phyloP scores from a whole-genome alignment of 768 basidiomycete genomes.

The Termitomyces heimii region DNA sequence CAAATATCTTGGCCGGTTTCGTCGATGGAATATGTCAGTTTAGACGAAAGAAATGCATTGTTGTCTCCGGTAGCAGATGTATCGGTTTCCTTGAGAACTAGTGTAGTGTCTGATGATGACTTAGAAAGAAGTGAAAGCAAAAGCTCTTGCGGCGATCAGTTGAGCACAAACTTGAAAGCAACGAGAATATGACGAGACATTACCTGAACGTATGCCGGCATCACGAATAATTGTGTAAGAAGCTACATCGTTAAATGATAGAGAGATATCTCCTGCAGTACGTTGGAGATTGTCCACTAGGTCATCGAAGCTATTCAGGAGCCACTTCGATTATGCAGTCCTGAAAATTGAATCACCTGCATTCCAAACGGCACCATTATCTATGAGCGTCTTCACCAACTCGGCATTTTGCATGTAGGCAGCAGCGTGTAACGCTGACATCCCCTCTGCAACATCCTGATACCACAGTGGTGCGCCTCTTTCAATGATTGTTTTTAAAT shows the following conservation, averaged over 20 bases:
- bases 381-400: slow-evolving; percentile 63
- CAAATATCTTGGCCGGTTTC: slow-evolving; percentile 80
- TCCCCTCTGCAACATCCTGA: slow-evolving; percentile 75
- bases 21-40: slow-evolving; percentile 64
- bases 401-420: slow-evolving; percentile 62
- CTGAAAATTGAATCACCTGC: slow-evolving; percentile 42
- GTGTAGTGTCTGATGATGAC: slow-evolving; percentile 23
- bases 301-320: neutral
- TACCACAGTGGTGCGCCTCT: slow-evolving; percentile 85
- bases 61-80: slow-evolving; percentile 55
- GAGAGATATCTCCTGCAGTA: slow-evolving; percentile 87
- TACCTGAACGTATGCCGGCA: slow-evolving; percentile 89
- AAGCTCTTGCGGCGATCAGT: slow-evolving; percentile 43
- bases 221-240: slow-evolving; percentile 82
- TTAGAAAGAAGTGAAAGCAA: slow-evolving; percentile 58
- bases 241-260: slow-evolving; percentile 73
- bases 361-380: slow-evolving; percentile 91
- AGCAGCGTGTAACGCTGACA: slow-evolving; percentile 83
- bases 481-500: slow-evolving; percentile 45
- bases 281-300: slow-evolving; percentile 72
- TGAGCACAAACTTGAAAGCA: slow-evolving; percentile 4
- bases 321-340: neutral
- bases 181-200: slow-evolving; percentile 7
- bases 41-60: slow-evolving; percentile 65
- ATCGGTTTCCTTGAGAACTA: slow-evolving; percentile 47